Base-by-base conservation (phyloP, 2,329 filamentous ascomycete genomes). In the Aspergillus caelatus region DNA sequence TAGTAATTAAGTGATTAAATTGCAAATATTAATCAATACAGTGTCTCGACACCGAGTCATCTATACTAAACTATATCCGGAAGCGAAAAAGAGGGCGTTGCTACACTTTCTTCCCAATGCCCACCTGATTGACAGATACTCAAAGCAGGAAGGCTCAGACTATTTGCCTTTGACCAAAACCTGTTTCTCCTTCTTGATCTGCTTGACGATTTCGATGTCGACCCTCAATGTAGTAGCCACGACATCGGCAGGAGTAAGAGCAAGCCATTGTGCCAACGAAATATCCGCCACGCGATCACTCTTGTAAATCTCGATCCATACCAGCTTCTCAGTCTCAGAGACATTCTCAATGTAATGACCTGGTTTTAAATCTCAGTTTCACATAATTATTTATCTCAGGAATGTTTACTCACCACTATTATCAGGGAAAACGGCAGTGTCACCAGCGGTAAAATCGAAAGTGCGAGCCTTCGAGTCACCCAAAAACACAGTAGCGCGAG, bases 241-340 rank as follows among this genome's bases (percentile, higher is more conserved):
- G 2, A 57, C 52, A 34, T 63, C 61, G 4, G 61, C 41, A 5
- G 89, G 89, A 0, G 89, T 91, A 57, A 91, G 77, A 1, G 88
- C 89, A 45, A 92, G 79, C 89, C 89, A 92, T 74, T 91, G 89
- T 0, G 85, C 87, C 50, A 91, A 74, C 0, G 86, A 84, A 65
- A 91, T 88, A 70, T 91, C 89, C 0, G 85, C 86, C 1, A 91
- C 87, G 2, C 85, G 83, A 65, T 91, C 87, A 48, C 84, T 86
- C 78, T 89, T 90, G 80, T 89, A 91, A 21, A 91, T 84, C 73
- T 91, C 89, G 34, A 91, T 85, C 85, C 86, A 91, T 5, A 88
- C 81, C 4, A 91, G 79, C 57, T 89, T 86, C 64, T 90, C 86
- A 10, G 46, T 50, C 1, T 86, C 79, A 0, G 86, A 89, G 0